Conservation (phyloP, 768 basidiomycete genomes). For the Leccinum subgranulosum region DNA sequence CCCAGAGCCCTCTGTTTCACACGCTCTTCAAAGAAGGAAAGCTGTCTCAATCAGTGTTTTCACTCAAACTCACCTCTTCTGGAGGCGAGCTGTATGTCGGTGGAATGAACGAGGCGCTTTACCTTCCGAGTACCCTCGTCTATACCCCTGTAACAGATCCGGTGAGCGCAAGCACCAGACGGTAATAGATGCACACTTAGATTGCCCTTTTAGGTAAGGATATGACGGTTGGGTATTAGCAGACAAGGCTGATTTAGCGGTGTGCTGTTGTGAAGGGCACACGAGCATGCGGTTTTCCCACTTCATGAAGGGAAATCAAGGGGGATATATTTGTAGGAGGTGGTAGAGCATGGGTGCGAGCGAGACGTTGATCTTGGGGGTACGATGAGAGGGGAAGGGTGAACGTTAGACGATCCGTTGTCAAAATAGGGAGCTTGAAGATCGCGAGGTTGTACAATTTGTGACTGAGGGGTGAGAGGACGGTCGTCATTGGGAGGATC, state of each 20-base stretch:
- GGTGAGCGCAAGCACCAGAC: no score
- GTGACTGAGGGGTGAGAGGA: constrained; percentile 14
- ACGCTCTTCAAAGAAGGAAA: no score
- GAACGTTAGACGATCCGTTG: background rate
- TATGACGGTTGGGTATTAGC: constrained; percentile 14
- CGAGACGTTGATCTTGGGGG: constrained; percentile 23
- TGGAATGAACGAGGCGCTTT: no score
- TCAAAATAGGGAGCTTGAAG: background rate
- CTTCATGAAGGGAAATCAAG: no score
- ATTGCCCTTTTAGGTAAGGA: no score
- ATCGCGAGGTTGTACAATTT: constrained; percentile 9
- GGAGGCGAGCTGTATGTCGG: no score
- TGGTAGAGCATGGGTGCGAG: constrained; percentile 5
- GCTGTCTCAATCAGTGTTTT: no score
- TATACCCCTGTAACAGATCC: no score
- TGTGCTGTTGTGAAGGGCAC: constrained; percentile 6
- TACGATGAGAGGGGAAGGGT: background rate
- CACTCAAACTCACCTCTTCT: no score
- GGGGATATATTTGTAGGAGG: background rate
- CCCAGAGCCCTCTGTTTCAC: no score
- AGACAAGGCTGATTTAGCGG: constrained; percentile 13
- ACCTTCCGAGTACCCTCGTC: no score
- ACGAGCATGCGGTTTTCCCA: background rate
- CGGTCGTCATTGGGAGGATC: constrained; percentile 17
- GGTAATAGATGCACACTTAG: no score